Evolutionary conservation across 2,329 filamentous ascomycete species (phyloP), one percentile per base, ranked within the genome.

Genomic region (Xylariales sp.): DNA sequence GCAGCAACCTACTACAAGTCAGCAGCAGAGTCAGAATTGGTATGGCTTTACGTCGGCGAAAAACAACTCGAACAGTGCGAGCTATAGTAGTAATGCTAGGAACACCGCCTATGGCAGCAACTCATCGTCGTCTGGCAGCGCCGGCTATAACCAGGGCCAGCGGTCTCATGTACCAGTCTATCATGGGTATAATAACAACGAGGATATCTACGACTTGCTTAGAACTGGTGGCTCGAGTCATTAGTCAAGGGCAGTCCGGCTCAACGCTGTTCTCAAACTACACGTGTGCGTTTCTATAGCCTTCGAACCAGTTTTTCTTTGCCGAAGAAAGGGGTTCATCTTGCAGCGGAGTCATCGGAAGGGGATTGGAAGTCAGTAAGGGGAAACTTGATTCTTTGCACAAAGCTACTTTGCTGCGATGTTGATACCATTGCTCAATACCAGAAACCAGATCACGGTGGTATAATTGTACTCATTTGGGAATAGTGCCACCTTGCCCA

Each of bases 1-100:
- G 11, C 55, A 56, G 27, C 56, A 60, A 34, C 46, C n/a, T n/a
- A n/a, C n/a, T 47, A 51, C 50, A 40, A 44, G 36, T 32, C 57
- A 57, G 27, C 58, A 57, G 33, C 46, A 52, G 9, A 56, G 60
- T 15, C 56, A 59, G 38, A 53, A 49, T 20, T 66, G 63, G 63
- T 64, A 64, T 43, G 53, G 56, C 5, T 59, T 64, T 38, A 37
- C 48, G 6, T 35, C 52, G 27, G 46, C 51, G 5, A 55, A 53
- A 32, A 54, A 33, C 40, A 51, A 31, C 33, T 47, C 42, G 18
- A 51, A 39, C 10, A 52, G 54, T 31, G 44, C 35, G 31, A 44
- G 33, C 38, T 60, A 54, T 31, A 44, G 37, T 19, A 48, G 41
- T 28, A 57, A 46, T 37, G 19, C 42, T 4, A 49, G 52, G 29